Evolutionary conservation across 1,139 yeast species (phyloP).

Genomic region (Suhomyces maxii): DNA sequence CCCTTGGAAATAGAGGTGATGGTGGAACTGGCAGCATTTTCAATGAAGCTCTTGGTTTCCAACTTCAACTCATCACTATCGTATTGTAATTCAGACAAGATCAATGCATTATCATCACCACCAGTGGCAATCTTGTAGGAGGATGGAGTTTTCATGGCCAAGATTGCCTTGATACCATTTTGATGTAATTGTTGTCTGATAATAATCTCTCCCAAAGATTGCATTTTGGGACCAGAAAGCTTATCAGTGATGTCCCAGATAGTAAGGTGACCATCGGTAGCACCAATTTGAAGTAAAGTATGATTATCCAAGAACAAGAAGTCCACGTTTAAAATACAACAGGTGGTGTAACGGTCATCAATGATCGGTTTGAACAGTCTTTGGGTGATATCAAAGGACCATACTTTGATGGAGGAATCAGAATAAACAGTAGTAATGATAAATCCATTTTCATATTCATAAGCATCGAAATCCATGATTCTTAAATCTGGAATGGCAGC

Average conservation of each 20-base stretch:
- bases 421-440: slow-evolving; percentile 75
- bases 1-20: slow-evolving; percentile 61
- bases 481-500: slow-evolving; percentile 76
- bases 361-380: slow-evolving; percentile 45
- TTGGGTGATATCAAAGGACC: slow-evolving; percentile 47
- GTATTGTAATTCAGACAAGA: slow-evolving; percentile 38
- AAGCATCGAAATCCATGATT: slow-evolving; percentile 76
- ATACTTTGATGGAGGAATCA: slow-evolving; percentile 71
- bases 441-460: slow-evolving; percentile 42
- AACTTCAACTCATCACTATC: slow-evolving; percentile 17
- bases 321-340: slow-evolving; percentile 70
- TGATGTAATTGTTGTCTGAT: slow-evolving; percentile 67
- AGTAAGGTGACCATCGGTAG: slow-evolving; percentile 82
- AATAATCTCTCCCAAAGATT: slow-evolving; percentile 25
- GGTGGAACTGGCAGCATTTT: slow-evolving; percentile 80
- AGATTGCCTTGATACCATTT: slow-evolving; percentile 71
- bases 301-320: slow-evolving; percentile 35
- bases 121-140: slow-evolving; percentile 58
- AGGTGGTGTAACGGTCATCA: slow-evolving; percentile 60
- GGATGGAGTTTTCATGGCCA: slow-evolving; percentile 16
- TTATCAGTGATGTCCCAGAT: slow-evolving; percentile 52
- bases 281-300: slow-evolving; percentile 51
- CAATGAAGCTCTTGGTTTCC: slow-evolving; percentile 32
- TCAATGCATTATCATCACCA: slow-evolving; percentile 88
- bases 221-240: neutral